phyloP scores from a whole-genome alignment of 768 basidiomycete genomes.

The Lactifluus subvellereus region DNA sequence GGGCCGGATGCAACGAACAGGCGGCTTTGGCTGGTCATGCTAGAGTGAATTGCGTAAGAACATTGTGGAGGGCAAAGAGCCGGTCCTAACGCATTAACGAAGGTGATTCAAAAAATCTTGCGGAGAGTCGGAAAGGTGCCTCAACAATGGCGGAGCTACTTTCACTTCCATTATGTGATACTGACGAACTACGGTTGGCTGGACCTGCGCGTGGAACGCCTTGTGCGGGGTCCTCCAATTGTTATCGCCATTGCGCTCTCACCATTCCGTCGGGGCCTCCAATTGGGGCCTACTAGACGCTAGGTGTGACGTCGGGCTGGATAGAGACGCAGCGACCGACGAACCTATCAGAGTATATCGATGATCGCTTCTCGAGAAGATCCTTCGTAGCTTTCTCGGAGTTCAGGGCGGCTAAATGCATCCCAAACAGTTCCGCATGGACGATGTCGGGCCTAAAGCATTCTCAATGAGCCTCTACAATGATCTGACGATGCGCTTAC shows the following conservation, averaged over 20 bases:
- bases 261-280: conserved; percentile 29
- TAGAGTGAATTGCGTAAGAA: neutral
- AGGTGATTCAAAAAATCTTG: conserved; percentile 35
- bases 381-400: conserved; percentile 29
- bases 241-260: conserved; percentile 8
- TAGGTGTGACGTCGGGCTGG: neutral
- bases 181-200: conserved; percentile 29
- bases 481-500: conserved; percentile 5
- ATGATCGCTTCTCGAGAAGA: conserved; percentile 30
- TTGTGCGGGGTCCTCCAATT: conserved; percentile 39
- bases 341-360: conserved; percentile 32
- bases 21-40: conserved; percentile 33
- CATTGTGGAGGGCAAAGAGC: neutral
- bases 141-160: conserved; percentile 32
- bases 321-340: neutral
- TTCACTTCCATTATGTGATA: conserved; percentile 32
- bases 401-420: conserved; percentile 29
- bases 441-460: conserved; percentile 28
- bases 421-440: conserved; percentile 27
- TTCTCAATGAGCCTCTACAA: neutral
- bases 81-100: conserved; percentile 33
- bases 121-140: conserved; percentile 32
- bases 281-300: conserved; percentile 22
- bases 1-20: conserved; percentile 42
- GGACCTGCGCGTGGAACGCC: conserved; percentile 39